Conservation (phyloP, 371 early-diverging fungal genomes). For the Lichtheimia ramosa region DNA sequence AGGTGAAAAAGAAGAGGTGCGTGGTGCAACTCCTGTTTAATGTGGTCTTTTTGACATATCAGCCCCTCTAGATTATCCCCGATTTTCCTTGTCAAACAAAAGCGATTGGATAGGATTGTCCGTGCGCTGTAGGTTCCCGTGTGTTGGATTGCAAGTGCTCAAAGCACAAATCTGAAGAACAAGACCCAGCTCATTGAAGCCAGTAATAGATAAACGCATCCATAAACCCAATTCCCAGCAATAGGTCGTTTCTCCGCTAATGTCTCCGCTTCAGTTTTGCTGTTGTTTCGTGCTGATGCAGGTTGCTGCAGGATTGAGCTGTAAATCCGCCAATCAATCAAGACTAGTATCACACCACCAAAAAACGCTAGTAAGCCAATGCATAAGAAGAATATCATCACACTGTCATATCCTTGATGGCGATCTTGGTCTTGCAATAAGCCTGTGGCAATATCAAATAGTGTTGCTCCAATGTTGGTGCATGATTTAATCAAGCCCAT, state of each 20-base stretch:
- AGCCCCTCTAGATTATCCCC: no score
- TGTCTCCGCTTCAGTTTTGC: no score
- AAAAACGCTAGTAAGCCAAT: slow-evolving; percentile 40
- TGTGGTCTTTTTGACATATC: no score
- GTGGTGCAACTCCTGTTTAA: no score
- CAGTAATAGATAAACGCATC: slow-evolving; percentile 3
- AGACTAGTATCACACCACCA: slow-evolving; percentile 35
- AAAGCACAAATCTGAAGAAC: slow-evolving; percentile 12
- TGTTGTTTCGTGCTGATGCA: no score
- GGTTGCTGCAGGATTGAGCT: slow-evolving; percentile 3
- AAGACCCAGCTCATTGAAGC: slow-evolving; percentile 13
- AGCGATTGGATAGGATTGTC: no score
- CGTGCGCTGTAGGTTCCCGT: no score
- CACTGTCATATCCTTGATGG: slow-evolving; percentile 44
- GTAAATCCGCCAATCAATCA: slow-evolving; percentile 41
- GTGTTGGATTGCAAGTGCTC: no score
- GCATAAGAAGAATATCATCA: slow-evolving; percentile 50
- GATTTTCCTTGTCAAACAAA: no score
- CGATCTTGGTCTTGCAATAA: slow-evolving; percentile 55
- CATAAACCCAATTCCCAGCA: slow-evolving; percentile 14
- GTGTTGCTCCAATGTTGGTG: slow-evolving; percentile 61
- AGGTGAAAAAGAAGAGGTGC: no score
- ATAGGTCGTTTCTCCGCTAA: no score
- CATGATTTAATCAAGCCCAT: slow-evolving; percentile 66
- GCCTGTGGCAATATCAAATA: slow-evolving; percentile 67